These are phyloP conservation scores for Butyriboletus loyo DNA, from an alignment of 768 basidiomycete species.

Conservation along the genomic window DNA sequence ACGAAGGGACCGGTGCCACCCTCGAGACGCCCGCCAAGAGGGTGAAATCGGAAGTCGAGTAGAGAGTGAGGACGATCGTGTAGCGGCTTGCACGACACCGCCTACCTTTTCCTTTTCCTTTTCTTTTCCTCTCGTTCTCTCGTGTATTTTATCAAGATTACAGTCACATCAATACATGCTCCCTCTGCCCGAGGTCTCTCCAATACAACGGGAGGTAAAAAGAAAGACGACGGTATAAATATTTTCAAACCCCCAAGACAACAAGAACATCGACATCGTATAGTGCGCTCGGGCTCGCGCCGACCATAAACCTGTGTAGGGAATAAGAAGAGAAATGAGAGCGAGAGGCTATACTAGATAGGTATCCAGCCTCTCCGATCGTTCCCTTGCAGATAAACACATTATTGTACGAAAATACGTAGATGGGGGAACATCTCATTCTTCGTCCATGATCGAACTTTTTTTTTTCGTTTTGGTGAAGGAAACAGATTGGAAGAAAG, in stretches of 20 bases:
- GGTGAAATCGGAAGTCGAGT: constrained; percentile 21
- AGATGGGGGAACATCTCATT: not conserved
- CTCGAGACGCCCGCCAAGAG: constrained; percentile 30
- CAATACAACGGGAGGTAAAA: constrained; percentile 9
- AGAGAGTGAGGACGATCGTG: not conserved
- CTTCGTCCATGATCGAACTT: constrained; percentile 13
- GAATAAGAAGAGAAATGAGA: constrained; percentile 3
- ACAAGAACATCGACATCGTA: constrained; percentile 1
- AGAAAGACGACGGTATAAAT: constrained; percentile 27
- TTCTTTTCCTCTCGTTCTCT: not conserved
- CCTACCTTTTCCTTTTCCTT: not conserved
- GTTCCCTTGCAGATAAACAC: constrained; percentile 23
- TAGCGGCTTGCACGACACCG: not conserved
- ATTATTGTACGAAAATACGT: constrained; percentile 32
- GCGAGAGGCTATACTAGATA: constrained; percentile 28
- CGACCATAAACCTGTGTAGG: constrained; percentile 4
- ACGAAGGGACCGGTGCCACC: constrained; percentile 19
- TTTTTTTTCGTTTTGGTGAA: not conserved
- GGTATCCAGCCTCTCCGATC: constrained; percentile 29
- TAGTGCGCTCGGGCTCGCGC: not conserved
- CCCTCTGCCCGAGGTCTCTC: constrained; percentile 8
- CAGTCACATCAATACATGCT: constrained; percentile 23
- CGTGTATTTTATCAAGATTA: constrained; percentile 19
- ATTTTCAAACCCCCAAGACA: constrained; percentile 10
- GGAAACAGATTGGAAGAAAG: not conserved